Evolutionary conservation across 2,329 filamentous ascomycete genomes (phyloP), one percentile per base, ranked within the genome.

Genomic region (Incumbomyces lentus): DNA sequence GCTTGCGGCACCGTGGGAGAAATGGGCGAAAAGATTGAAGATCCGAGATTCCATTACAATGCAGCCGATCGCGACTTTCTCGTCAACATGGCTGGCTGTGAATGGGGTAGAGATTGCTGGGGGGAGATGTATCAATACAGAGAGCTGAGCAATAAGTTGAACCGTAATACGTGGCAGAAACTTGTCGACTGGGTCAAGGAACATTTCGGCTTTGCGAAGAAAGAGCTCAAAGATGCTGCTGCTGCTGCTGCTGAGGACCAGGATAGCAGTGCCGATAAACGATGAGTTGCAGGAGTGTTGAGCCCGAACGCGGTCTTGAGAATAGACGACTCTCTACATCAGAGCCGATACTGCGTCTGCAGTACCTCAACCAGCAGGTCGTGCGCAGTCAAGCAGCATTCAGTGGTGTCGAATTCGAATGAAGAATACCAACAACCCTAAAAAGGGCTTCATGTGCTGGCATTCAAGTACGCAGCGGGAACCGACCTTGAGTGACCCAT

Each of bases 81-180:
- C 39, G 90, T 98, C 59, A 98, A 95, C 65, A 96, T 98, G 90
- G 92, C 92, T 5, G 92, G 92, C 3, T 98, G 92, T 63, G 84
- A 95, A 65, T 96, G 86, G 84, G 90, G 90, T 3, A 79, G 92
- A 41, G 90, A 98, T 68, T 98, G 92, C 65, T 96, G 90, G 90
- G 83, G 82, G 32, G 92, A 98, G 68, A 95, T 98, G 81, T 95
- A 95, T 69, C 83, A 84, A 63, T 98, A 88, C 69, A 84, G 89
- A 44, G 82, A 95, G 64, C 75, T 94, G 60, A 94, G 87, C 70
- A 90, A 94, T 64, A 82, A 81, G 66, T 75, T 95, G 52, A 95
- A 95, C 70, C 79, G 87, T 43, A 85, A 79, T 42, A 73, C 69
- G 46, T 95, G 87, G 86, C 84, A 93, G 69, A 76, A 72, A 55